Base-by-base conservation (phyloP, 352 stramenopile species). In the Phytophthora meadii region DNA sequence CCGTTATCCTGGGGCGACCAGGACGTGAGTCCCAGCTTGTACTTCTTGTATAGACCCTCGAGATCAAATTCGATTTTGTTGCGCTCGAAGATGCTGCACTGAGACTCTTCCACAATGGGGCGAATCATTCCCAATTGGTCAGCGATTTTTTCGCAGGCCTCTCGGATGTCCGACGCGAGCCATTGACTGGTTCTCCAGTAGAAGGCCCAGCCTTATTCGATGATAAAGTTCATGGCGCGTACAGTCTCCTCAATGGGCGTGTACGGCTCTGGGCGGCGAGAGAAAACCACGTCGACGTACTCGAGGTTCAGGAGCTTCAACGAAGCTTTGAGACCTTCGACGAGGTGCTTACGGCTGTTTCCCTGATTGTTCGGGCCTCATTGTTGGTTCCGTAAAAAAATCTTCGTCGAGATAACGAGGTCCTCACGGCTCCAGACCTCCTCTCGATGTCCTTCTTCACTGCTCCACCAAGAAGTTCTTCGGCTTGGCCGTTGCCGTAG, bases 271-370 rank as follows among this genome's bases (percentile, higher is more conserved):
- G 74, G 68, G 36, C 73, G 79, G 44, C 88, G 79, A 58, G 71
- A 82, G 54, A 84, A 90, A 39, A 84, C 71, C 15, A 90, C 40
- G 39, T 90, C 81, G 2, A 90, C 77, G 42, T 84, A 83, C 3
- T 81, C 72, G 8, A 74, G 52, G 5, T 60, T 70, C 22, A 88
- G 37, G 12, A 71, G 71, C 49, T 70, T 53, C 12, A 90, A 49
- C 19, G 73, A 77, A 0, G 74, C 53, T n/a, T 76, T 76, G 39
- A 74, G 71, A 39, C 76, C 74, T 22, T 84, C 73, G 17, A 81
- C 60, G 36, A 90, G 67, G 52, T 82, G 61, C 52, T 81, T 81
- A 37, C 70, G 64, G 47, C 60, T 84, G 10, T 77, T 37, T 11
- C 72, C 57, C 14, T 70, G 41, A 24, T 25, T 41, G 37, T 74